Evolutionary conservation across 805 yeast species (phyloP).

Genomic region (Candida incommunis): DNA sequence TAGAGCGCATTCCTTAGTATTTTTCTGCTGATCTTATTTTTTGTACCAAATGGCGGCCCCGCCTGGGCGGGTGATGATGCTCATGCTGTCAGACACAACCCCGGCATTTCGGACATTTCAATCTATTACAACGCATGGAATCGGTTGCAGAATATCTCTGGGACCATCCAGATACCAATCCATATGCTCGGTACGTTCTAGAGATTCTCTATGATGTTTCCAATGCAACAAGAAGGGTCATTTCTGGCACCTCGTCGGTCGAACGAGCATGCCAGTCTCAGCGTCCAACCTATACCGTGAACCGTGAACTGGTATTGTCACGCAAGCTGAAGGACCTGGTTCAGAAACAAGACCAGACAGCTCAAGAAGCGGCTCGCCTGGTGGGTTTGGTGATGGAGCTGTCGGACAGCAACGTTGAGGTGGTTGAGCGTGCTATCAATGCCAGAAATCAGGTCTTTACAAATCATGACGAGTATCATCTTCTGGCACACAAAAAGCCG

Average conservation of each 20-base stretch:
- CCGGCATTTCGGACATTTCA: too few species aligned
- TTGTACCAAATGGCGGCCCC: too few species aligned
- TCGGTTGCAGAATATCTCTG: not conserved
- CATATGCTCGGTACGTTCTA: not conserved
- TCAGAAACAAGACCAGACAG: not conserved
- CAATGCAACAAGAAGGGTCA: not conserved
- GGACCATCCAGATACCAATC: not conserved
- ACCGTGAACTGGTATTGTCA: not conserved
- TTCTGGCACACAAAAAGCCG: not conserved
- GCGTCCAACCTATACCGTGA: not conserved
- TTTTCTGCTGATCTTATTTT: not conserved
- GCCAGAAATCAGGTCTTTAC: not conserved
- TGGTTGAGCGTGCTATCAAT: not conserved
- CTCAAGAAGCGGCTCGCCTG: not conserved
- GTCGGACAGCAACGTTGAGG: not conserved
- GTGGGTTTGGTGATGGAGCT: not conserved
- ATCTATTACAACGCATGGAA: not conserved
- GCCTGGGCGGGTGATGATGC: too few species aligned
- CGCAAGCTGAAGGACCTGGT: not conserved
- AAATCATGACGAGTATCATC: not conserved
- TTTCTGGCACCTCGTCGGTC: not conserved
- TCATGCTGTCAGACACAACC: too few species aligned
- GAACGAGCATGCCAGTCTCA: not conserved
- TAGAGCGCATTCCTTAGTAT: slow-evolving; percentile 1
- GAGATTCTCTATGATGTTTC: not conserved